phyloP scores from a whole-genome alignment of 1,284 basidiomycete species.

The Nidula niveotomentosa region DNA sequence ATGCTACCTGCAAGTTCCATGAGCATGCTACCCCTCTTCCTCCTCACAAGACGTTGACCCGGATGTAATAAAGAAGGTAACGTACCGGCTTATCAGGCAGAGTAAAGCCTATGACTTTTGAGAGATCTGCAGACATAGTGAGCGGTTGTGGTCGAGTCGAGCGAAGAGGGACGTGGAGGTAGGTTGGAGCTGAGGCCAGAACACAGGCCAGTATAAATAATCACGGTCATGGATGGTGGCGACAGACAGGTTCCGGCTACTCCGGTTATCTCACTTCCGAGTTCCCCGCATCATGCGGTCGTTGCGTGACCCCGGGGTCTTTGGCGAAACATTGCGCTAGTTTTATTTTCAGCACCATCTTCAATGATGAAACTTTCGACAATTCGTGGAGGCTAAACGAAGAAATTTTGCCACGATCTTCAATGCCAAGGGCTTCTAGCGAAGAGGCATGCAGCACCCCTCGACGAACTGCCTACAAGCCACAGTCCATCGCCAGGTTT shows the following conservation, averaged over 20 bases:
- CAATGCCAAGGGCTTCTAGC: too few species aligned
- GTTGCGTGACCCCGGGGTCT: neutral
- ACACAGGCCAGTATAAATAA: neutral
- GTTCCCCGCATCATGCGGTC: neutral
- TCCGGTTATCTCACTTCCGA: slow-evolving; percentile 1
- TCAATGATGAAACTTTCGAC: neutral
- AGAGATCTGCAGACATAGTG: slow-evolving; percentile 41
- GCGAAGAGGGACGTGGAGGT: neutral
- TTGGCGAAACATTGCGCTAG: neutral
- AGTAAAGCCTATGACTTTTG: slow-evolving; percentile 49
- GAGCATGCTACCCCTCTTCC: neutral
- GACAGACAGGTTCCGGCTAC: neutral
- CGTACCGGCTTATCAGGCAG: slow-evolving; percentile 45
- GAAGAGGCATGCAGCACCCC: too few species aligned
- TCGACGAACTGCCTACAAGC: too few species aligned
- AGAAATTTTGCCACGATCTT: too few species aligned
- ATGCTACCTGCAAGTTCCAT: slow-evolving; percentile 47
- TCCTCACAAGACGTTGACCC: neutral
- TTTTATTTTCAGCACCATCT: neutral
- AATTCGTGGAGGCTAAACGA: neutral
- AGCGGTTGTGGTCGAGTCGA: neutral
- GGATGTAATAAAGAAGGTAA: neutral
- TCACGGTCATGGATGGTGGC: neutral
- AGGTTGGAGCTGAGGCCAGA: neutral
- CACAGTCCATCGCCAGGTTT: too few species aligned